Evolutionary conservation across 768 basidiomycete genomes (phyloP).

Genomic region (Lentinula raphanica): DNA sequence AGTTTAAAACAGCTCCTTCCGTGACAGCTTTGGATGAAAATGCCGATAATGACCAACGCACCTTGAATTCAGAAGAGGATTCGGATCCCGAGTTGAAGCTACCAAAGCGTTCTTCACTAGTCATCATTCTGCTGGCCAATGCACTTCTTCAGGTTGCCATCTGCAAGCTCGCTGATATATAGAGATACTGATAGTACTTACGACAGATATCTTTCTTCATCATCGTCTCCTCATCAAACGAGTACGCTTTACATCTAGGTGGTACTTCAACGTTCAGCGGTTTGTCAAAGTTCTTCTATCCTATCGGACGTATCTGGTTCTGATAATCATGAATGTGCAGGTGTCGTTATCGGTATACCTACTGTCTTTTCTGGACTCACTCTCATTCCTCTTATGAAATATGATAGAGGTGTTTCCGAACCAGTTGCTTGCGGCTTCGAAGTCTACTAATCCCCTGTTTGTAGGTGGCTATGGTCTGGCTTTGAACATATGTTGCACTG

Average conservation of each 20-base stretch:
- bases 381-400: conserved; percentile 49
- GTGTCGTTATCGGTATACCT: conserved; percentile 60
- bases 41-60: neutral
- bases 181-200: neutral
- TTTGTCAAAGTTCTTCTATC: conserved; percentile 42
- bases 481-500: conserved; percentile 48
- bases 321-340: conserved; percentile 17
- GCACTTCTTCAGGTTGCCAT: conserved; percentile 42
- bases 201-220: conserved; percentile 62
- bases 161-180: neutral
- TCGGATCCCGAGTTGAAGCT: conserved; percentile 38
- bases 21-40: neutral
- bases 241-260: conserved; percentile 57
- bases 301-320: conserved; percentile 28
- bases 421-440: neutral
- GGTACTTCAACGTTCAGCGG: conserved; percentile 55
- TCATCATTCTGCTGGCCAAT: conserved; percentile 40
- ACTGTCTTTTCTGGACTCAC: conserved; percentile 54
- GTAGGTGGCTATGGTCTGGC: conserved; percentile 52
- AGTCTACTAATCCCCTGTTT: neutral
- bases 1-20: neutral
- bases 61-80: neutral
- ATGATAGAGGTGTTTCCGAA: conserved; percentile 46
- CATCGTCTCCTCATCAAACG: conserved; percentile 60
- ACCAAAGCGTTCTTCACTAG: conserved; percentile 40